These are phyloP conservation scores for Zychaea mexicana DNA, from an alignment of 371 early-diverging fungal species.

Conservation along the genomic window DNA sequence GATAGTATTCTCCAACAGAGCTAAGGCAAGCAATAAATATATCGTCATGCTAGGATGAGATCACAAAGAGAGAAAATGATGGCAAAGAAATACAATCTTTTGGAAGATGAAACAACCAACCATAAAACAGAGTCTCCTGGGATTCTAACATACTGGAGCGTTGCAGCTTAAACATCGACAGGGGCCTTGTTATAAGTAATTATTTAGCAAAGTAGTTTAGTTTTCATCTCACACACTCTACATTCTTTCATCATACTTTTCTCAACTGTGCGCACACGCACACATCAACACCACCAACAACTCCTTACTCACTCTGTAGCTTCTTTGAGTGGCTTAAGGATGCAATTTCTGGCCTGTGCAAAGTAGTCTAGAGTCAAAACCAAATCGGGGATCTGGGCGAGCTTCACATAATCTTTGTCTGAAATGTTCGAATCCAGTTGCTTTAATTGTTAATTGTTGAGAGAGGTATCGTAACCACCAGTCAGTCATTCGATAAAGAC, in stretches of 20 bases:
- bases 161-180: slow-evolving; percentile 22
- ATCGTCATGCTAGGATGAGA: too few species aligned
- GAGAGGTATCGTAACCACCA: neutral
- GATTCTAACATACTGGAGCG: slow-evolving; percentile 9
- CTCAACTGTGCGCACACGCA: neutral
- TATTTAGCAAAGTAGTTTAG: neutral
- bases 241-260: neutral
- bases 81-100: too few species aligned
- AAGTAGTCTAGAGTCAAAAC: slow-evolving; percentile 17
- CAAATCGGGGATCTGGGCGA: slow-evolving; percentile 12
- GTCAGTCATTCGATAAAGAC: too few species aligned
- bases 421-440: slow-evolving; percentile 5
- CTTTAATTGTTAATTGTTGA: neutral
- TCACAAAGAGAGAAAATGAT: too few species aligned
- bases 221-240: neutral
- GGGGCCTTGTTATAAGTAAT: slow-evolving; percentile 13
- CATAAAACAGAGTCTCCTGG: slow-evolving; percentile 27
- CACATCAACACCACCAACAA: neutral
- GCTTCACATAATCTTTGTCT: slow-evolving; percentile 6
- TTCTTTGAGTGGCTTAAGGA: slow-evolving; percentile 12
- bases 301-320: slow-evolving; percentile 27
- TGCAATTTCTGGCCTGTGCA: neutral
- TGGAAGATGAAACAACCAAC: slow-evolving; percentile 18
- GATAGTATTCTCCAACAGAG: neutral
- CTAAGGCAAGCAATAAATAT: too few species aligned